Percentiles rank a stretch among this genome's conserved stretches.
Conservation (phyloP, 129 eudicot genomes). For the Lactuca sativa region DNA sequence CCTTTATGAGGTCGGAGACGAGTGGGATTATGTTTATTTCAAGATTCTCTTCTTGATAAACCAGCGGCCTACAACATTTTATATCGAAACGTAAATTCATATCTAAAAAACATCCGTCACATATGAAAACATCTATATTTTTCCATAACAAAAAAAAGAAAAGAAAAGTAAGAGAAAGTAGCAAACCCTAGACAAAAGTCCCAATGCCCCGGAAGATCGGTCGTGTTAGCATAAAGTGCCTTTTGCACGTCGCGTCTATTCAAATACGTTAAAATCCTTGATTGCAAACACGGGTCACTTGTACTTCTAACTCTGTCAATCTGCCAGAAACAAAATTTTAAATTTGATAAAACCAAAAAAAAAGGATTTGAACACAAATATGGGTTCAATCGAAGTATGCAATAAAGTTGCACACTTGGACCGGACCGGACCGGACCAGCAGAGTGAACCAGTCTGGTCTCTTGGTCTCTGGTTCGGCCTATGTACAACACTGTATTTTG, state of each 20-base stretch:
- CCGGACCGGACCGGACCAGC: background rate
- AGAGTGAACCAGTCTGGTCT: too few relatives aligned
- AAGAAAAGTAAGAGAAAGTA: background rate
- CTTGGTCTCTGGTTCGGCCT: too few relatives aligned
- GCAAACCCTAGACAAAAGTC: conserved; percentile 37
- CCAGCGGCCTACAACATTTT: conserved; percentile 34
- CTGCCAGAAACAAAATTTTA: background rate
- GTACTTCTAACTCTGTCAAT: conserved; percentile 21
- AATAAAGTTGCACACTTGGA: background rate
- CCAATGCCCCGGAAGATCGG: conserved; percentile 35
- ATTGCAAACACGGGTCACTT: conserved; percentile 33
- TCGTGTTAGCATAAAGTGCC: conserved; percentile 47
- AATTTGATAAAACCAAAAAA: background rate
- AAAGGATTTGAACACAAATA: background rate
- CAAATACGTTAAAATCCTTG: conserved; percentile 35
- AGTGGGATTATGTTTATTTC: conserved; percentile 43
- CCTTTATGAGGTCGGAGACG: conserved; percentile 24
- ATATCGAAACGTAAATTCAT: too few relatives aligned
- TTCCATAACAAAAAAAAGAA: background rate
- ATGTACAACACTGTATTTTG: background rate
- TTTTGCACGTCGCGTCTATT: conserved; percentile 41
- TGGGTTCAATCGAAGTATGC: background rate
- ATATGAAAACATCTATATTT: background rate
- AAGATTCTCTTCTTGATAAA: conserved; percentile 40
- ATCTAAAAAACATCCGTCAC: background rate